Evolutionary conservation across 768 basidiomycete species (phyloP), one percentile per base, ranked within the genome.

Genomic region (Mrakia hoshinonis): DNA sequence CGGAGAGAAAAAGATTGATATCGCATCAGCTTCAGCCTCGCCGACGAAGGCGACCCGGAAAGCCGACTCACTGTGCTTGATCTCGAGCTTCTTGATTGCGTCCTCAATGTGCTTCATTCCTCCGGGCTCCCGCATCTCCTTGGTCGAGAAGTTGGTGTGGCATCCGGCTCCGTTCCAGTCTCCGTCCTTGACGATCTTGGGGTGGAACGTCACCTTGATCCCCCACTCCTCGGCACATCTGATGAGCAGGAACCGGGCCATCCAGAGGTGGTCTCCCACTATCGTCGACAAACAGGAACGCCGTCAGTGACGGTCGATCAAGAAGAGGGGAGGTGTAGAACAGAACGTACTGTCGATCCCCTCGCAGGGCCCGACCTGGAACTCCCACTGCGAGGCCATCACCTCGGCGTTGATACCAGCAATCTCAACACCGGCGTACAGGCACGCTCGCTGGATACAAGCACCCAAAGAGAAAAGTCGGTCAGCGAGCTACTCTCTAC

Each of bases 371-470:
- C 96, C 95, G 76, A 99, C 92, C 82, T 99, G 96, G 89, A 95
- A 99, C 83, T 99, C 96, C 96, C 96, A 99, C 81, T 99, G 96
- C 68, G 94, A 88, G 20, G 96, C 95, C 95, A 98, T 98, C 73
- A 98, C 95, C 82, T 98, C 96, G 73, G 95, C 95, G 80, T 98
- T 99, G 83, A 99, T 97, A 79, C 96, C 96, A 75, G 91, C 92
- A 83, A 98, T 98, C 84, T 92, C 93, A 82, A 99, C 85, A 75
- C 93, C 94, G 69, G 93, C 82, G 79, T 95, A 94, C 67, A 95
- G 86, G 80, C 94, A 96, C 54, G 78, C 78, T 51, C 79, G 77
- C n/a, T n/a, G n/a, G n/a, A n/a, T n/a, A n/a, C n/a, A n/a, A n/a
- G n/a, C n/a, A n/a, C n/a, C n/a, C n/a, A n/a, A n/a, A n/a, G n/a